These are phyloP conservation scores for Biscutella auriculata DNA, from an alignment of 441 rosid species.

Conservation along the genomic window DNA sequence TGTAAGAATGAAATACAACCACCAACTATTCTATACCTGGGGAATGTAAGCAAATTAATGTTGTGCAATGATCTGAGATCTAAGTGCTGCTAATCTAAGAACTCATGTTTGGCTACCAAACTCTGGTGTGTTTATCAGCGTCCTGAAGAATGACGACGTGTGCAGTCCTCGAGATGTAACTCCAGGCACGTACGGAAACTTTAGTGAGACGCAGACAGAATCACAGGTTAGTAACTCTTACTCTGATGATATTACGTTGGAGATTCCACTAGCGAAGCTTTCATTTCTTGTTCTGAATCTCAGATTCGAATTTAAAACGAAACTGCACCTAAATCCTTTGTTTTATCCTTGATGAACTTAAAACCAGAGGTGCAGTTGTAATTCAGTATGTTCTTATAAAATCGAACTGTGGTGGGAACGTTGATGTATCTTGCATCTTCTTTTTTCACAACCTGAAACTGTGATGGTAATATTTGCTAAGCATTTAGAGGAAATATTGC, in stretches of 20 bases:
- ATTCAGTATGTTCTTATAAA: not conserved
- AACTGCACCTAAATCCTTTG: not conserved
- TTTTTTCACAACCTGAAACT: not conserved
- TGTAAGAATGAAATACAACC: not conserved
- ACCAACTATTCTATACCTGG: not conserved
- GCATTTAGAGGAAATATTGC: constrained; percentile 14
- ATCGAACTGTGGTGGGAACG: too few species aligned
- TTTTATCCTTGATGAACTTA: not conserved
- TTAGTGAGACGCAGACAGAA: constrained; percentile 96
- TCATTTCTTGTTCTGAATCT: not conserved
- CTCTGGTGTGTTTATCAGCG: constrained; percentile 11
- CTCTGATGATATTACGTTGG: constrained; percentile 1
- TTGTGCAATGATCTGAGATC: not conserved
- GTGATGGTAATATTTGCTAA: too few species aligned
- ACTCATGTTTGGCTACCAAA: not conserved
- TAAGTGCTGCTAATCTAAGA: not conserved
- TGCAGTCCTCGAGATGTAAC: constrained; percentile 26
- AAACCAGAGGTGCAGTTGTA: not conserved
- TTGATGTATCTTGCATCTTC: not conserved
- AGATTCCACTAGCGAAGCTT: not conserved
- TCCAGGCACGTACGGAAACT: constrained; percentile 39
- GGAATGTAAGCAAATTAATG: not conserved
- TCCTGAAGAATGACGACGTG: constrained; percentile 32
- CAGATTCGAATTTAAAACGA: not conserved
- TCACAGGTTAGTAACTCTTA: constrained; percentile 60